Percentiles rank a stretch among this genome's conserved stretches.
phyloP scores from a whole-genome alignment of 2,329 filamentous ascomycete genomes.

The Fusarium acutatum region DNA sequence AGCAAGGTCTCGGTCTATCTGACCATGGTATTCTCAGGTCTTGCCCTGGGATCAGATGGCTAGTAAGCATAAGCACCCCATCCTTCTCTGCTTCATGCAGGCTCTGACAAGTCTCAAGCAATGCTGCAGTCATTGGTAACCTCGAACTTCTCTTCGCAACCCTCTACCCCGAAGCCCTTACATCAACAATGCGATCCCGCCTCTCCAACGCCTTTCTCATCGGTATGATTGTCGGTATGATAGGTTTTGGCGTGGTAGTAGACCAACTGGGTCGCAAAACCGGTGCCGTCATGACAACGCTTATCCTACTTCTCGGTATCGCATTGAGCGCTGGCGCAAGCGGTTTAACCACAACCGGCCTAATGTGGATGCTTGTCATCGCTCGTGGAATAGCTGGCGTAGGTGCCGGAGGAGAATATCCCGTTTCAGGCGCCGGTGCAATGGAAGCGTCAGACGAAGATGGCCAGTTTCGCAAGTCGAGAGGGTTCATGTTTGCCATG shows the following conservation, averaged over 20 bases:
- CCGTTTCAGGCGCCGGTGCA: neutral
- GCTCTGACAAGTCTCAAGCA: neutral
- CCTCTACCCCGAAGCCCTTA: neutral
- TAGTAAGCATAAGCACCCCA: neutral
- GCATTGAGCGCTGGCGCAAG: neutral
- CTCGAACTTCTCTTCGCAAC: neutral
- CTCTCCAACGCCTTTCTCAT: neutral
- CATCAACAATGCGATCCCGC: neutral
- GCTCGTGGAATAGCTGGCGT: constrained; percentile 7
- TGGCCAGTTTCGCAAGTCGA: neutral
- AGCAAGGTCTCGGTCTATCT: neutral
- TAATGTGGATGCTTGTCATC: constrained; percentile 8
- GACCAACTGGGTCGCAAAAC: constrained; percentile 8
- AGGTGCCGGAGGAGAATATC: neutral
- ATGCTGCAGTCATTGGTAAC: neutral
- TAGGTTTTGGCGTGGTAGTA: neutral
- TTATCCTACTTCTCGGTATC: neutral
- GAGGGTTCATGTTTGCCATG: constrained; percentile 15
- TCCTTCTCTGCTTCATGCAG: accelerated
- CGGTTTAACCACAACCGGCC: neutral
- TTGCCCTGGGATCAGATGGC: constrained; percentile 3
- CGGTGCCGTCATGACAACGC: neutral
- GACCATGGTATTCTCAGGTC: neutral
- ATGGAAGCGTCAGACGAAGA: neutral
- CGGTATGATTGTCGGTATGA: neutral